Conservation (phyloP, 768 basidiomycete genomes). For the Lentinula edodes region DNA sequence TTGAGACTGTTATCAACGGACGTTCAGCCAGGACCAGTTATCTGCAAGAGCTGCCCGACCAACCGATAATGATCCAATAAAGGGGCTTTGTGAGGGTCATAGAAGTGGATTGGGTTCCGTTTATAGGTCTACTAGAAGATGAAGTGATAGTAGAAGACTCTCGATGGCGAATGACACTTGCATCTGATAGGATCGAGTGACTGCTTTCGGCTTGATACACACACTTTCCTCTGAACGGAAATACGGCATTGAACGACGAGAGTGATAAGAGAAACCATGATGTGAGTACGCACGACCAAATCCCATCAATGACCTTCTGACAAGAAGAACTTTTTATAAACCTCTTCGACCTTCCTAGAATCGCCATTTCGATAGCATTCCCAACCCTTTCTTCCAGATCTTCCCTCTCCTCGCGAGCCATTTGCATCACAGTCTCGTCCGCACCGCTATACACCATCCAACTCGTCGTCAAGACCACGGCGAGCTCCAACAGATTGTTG, state of each 20-base stretch:
- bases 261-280: not conserved
- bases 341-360: constrained; percentile 59
- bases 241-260: not conserved
- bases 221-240: constrained; percentile 58
- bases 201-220: constrained; percentile 87
- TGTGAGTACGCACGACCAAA: constrained; percentile 56
- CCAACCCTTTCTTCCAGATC: constrained; percentile 78
- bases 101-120: constrained; percentile 85
- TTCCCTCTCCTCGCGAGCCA: constrained; percentile 58
- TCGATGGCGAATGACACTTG: constrained; percentile 24
- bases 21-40: not conserved
- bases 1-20: constrained; percentile 53
- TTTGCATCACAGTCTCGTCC: constrained; percentile 48
- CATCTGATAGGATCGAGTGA: constrained; percentile 88
- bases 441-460: constrained; percentile 83
- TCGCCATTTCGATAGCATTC: constrained; percentile 87
- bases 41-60: constrained; percentile 11
- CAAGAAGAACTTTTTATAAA: constrained; percentile 89
- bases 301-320: constrained; percentile 84
- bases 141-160: not conserved
- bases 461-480: constrained; percentile 65
- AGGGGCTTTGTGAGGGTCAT: constrained; percentile 91
- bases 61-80: constrained; percentile 94
- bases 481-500: constrained; percentile 62
- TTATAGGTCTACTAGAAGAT: constrained; percentile 75